Conservation (phyloP, 106 monocot genomes). For the Triglochin maritima region DNA sequence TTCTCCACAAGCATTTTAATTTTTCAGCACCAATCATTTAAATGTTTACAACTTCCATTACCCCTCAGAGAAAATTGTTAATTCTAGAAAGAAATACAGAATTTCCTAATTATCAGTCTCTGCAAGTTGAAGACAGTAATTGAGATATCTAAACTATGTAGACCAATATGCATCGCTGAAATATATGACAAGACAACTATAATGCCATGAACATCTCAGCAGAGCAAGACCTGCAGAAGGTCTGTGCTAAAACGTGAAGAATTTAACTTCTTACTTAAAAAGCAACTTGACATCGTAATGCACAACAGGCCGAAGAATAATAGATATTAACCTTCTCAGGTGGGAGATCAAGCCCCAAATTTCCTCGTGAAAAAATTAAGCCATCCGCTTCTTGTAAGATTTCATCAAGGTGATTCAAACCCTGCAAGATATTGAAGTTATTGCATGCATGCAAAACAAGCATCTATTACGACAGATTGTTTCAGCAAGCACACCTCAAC, state of each 20-base stretch:
- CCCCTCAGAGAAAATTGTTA: too few relatives aligned
- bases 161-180: too few relatives aligned
- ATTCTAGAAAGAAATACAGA: too few relatives aligned
- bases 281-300: background rate
- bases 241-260: background rate
- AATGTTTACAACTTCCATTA: too few relatives aligned
- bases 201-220: background rate
- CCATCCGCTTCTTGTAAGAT: constrained; percentile 22
- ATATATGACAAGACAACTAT: background rate
- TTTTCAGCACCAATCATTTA: too few relatives aligned
- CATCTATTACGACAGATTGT: background rate
- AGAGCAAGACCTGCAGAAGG: background rate
- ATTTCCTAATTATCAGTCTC: too few relatives aligned
- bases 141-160: too few relatives aligned
- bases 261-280: background rate
- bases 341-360: constrained; percentile 25
- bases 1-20: too few relatives aligned
- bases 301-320: background rate
- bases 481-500: constrained; percentile 6
- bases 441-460: background rate
- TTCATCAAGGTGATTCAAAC: constrained; percentile 24
- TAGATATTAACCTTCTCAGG: constrained; percentile 19
- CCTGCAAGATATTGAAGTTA: constrained; percentile 8
- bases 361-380: constrained; percentile 22
- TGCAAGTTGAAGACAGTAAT: too few relatives aligned